Evolutionary conservation across 2,329 filamentous ascomycete genomes (phyloP).

Genomic region (Apiospora rasikravindrae): DNA sequence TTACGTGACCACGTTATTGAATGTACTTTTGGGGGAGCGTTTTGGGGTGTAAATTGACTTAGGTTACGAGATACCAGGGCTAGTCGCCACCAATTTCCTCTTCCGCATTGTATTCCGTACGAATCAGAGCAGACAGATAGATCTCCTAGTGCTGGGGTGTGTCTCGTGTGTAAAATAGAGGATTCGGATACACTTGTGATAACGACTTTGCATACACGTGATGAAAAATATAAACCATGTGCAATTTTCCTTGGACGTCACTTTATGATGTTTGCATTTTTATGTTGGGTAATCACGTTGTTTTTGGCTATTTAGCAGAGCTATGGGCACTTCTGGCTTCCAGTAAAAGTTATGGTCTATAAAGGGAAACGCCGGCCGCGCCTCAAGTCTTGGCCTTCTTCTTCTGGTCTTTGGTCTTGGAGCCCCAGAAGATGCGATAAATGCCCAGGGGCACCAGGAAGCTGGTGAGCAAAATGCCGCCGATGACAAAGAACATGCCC

Average conservation of each 20-base stretch:
- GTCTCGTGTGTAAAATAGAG: constrained; percentile 43
- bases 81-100: constrained; percentile 15
- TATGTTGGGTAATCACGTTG: not conserved
- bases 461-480: constrained; percentile 51
- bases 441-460: constrained; percentile 52
- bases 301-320: not conserved
- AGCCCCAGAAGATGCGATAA: constrained; percentile 38
- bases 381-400: constrained; percentile 26
- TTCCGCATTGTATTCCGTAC: constrained; percentile 17
- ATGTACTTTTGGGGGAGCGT: constrained; percentile 16
- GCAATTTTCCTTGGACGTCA: not conserved
- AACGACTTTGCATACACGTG: constrained; percentile 16
- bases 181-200: constrained; percentile 21
- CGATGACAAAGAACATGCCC: constrained; percentile 56
- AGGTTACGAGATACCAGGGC: constrained; percentile 18
- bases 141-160: constrained; percentile 23
- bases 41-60: constrained; percentile 15
- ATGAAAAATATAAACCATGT: not conserved
- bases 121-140: constrained; percentile 11
- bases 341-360: not conserved
- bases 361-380: not conserved
- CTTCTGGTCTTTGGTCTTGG: constrained; percentile 27
- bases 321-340: not conserved
- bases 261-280: not conserved
- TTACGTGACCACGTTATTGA: constrained; percentile 18